Evolutionary conservation across 75 land plant genomes (phyloP), one percentile per base, ranked within the genome.

Genomic region (Picea glauca): DNA sequence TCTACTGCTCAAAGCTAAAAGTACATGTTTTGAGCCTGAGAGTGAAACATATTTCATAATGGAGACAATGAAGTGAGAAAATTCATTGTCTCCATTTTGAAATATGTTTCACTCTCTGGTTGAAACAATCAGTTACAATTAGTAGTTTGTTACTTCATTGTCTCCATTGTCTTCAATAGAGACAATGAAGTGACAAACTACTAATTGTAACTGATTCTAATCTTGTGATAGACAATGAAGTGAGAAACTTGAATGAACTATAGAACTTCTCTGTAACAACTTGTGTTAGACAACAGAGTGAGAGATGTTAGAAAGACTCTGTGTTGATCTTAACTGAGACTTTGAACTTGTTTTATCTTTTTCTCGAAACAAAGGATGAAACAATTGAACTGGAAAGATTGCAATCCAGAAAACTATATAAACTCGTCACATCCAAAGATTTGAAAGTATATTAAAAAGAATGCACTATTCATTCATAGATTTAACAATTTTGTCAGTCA

Each of bases 121-220:
- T 26, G 26, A 26, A 26, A 26, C 26, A 26, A 26, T 26, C 26
- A 26, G 26, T 26, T 26, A 26, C 26, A 26, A 26, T 26, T 26
- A 26, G 26, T 26, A 26, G 26, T 26, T 26, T 26, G 26, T 26
- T 26, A 26, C 26, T 26, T 26, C 26, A 26, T 26, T 26, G 26
- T 26, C 26, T 26, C 26, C 64, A 20, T 18, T 15, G 74, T 77
- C 72, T 62, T 57, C 78, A 81, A 33, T 30, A 12, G 35, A 38
- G 70, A 67, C 78, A 75, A 65, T 38, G 75, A 77, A 79, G 62
- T 79, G n/a, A 79, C 38, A 74, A 58, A 20, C 26, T 26, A 26
- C 26, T 26, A 26, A 26, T 26, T 26, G 26, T 26, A 26, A 26
- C 26, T 26, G 26, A 63, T 43, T 1, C 56, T 50, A 35, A 65